Percentiles rank a stretch among this genome's conserved stretches.
These are phyloP conservation scores for Besnoitia besnoiti DNA, from an alignment of 169 alveolate species.

Conservation along the genomic window DNA sequence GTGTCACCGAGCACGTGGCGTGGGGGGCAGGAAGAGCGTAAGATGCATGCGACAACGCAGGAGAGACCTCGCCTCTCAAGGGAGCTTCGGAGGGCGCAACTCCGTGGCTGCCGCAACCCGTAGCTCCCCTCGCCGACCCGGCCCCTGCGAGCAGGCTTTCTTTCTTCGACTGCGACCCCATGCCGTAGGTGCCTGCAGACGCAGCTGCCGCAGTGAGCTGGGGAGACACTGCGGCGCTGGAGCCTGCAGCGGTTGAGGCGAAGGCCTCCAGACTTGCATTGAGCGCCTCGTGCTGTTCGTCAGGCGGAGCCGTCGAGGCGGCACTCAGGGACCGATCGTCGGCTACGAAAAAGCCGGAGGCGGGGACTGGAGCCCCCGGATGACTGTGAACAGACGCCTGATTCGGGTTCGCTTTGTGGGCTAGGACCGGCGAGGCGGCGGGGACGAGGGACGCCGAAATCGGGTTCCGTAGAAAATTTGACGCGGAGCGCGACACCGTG, in stretches of 20 bases:
- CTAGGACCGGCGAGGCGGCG: no score
- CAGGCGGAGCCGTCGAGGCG: constrained; percentile 13
- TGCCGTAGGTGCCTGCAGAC: not conserved
- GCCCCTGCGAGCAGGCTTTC: not conserved
- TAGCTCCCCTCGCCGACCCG: not conserved
- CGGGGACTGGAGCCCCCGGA: not conserved
- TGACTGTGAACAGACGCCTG: no score
- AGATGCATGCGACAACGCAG: not conserved
- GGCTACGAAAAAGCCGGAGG: not conserved
- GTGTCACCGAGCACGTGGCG: not conserved
- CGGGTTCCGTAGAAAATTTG: not conserved
- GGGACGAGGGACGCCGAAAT: no score
- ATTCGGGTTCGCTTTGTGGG: no score
- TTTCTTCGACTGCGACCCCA: not conserved
- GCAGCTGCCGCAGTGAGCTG: not conserved
- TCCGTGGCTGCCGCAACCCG: not conserved
- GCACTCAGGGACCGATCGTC: constrained; percentile 18
- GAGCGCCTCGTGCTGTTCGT: constrained; percentile 3
- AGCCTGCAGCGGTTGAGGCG: not conserved
- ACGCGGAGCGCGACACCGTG: not conserved
- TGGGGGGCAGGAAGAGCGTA: not conserved
- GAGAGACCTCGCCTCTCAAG: not conserved
- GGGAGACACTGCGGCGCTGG: not conserved
- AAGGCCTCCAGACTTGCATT: not conserved
- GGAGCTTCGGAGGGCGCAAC: not conserved